These are phyloP conservation scores for Aspergillus conjunctus DNA, from an alignment of 495 filamentous ascomycete genomes.

Conservation along the genomic window DNA sequence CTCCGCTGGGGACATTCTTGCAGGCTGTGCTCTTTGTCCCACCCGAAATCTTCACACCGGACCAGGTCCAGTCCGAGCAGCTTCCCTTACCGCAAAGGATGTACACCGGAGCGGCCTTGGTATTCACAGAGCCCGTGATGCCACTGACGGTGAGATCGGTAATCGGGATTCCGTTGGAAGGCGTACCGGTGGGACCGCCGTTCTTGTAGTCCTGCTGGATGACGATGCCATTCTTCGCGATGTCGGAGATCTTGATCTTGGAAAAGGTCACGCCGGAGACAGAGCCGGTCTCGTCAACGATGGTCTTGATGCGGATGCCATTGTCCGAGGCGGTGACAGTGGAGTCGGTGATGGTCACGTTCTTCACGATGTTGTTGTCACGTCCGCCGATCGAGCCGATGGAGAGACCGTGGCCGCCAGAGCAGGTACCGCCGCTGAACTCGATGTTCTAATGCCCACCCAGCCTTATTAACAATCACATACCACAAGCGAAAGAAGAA, in stretches of 20 bases:
- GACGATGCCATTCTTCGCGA: conserved; percentile 64
- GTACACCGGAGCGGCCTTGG: conserved; percentile 27
- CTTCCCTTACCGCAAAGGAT: conserved; percentile 55
- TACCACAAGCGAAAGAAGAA: no score
- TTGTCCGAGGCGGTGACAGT: conserved; percentile 57
- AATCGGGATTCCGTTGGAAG: conserved; percentile 64
- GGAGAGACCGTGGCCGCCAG: conserved; percentile 67
- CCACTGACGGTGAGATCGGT: conserved; percentile 56
- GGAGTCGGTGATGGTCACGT: conserved; percentile 56
- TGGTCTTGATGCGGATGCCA: conserved; percentile 67
- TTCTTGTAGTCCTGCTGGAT: conserved; percentile 73
- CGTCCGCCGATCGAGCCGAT: conserved; percentile 71
- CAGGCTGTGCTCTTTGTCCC: conserved; percentile 49
- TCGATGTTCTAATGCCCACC: conserved; percentile 57
- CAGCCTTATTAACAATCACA: no score
- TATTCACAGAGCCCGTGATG: conserved; percentile 53
- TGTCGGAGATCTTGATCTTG: conserved; percentile 58
- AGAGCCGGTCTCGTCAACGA: conserved; percentile 56
- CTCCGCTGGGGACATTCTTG: conserved; percentile 44
- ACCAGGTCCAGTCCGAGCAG: conserved; percentile 53
- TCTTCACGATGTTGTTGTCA: conserved; percentile 59
- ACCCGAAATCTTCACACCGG: conserved; percentile 47
- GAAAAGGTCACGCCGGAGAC: conserved; percentile 61
- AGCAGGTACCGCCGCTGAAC: conserved; percentile 56
- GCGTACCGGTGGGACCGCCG: conserved; percentile 60